These are phyloP conservation scores for Capsicum chinense DNA, from an alignment of 257 asterid species.

Conservation along the genomic window DNA sequence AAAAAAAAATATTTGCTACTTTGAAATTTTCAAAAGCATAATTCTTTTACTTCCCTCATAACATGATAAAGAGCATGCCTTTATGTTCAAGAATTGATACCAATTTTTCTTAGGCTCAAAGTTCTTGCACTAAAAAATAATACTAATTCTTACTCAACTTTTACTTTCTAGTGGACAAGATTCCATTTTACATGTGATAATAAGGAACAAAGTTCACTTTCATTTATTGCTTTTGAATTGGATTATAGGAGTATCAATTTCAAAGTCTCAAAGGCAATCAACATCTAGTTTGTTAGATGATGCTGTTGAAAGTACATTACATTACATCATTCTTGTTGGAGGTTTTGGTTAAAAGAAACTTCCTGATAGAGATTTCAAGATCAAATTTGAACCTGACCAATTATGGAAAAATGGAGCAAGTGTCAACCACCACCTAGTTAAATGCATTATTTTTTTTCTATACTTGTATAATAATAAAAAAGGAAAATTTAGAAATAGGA, in stretches of 20 bases:
- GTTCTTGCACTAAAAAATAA: background rate
- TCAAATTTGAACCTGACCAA: conserved; percentile 46
- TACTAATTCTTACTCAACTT: too few relatives aligned
- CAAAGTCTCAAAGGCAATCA: background rate
- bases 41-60: conserved; percentile 34
- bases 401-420: conserved; percentile 33
- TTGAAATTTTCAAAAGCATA: conserved; percentile 30
- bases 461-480: background rate
- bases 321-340: conserved; percentile 27
- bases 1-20: conserved; percentile 39
- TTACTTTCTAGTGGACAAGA: background rate
- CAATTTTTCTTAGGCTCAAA: conserved; percentile 30
- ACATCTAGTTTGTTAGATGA: conserved; percentile 20
- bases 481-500: background rate
- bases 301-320: conserved; percentile 23
- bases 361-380: conserved; percentile 32
- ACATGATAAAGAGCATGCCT: conserved; percentile 43
- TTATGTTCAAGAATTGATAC: conserved; percentile 44
- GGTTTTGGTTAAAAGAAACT: conserved; percentile 38
- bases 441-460: background rate
- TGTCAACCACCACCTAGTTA: conserved; percentile 42
- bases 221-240: conserved; percentile 7
- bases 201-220: conserved; percentile 11
- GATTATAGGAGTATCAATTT: background rate
- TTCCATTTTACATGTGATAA: conserved; percentile 26